Percentiles rank a stretch among this genome's conserved stretches.
Evolutionary conservation across 306 rosid genomes (phyloP).

Genomic region (Vigna unguiculata): DNA sequence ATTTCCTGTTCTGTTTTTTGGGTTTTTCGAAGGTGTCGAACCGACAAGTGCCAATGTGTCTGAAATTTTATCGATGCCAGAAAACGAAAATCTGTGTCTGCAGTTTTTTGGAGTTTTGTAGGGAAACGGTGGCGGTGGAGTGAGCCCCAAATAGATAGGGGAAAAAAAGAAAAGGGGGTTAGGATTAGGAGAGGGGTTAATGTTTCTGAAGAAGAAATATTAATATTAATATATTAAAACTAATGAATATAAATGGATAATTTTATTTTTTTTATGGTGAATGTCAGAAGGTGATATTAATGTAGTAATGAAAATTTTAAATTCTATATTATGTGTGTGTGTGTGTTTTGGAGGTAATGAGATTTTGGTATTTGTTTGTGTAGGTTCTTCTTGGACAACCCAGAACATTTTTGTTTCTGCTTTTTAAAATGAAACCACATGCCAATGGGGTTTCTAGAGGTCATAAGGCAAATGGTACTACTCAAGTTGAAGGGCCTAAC

Average conservation of each 20-base stretch:
- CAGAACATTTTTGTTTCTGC: conserved; percentile 45
- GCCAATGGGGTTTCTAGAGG: conserved; percentile 61
- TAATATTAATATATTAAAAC: background rate
- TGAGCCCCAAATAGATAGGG: conserved; percentile 9
- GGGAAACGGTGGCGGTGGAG: background rate
- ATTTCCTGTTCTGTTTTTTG: background rate
- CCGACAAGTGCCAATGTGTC: background rate
- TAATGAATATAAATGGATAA: background rate
- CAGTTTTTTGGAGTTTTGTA: background rate
- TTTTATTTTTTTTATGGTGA: conserved; percentile 25
- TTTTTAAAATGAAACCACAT: conserved; percentile 73
- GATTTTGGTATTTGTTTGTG: conserved; percentile 40
- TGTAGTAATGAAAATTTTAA: background rate
- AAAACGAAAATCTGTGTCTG: background rate
- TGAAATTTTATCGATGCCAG: background rate
- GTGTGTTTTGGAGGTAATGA: background rate
- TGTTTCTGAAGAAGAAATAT: background rate
- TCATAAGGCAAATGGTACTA: conserved; percentile 56
- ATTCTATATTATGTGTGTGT: background rate
- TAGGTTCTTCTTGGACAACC: conserved; percentile 58
- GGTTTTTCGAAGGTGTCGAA: conserved; percentile 11
- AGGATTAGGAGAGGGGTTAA: background rate
- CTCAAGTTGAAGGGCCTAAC: conserved; percentile 69
- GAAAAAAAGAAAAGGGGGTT: background rate
- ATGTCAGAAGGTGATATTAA: background rate